Percentiles rank a stretch among this genome's conserved stretches.
Evolutionary conservation across 805 yeast species (phyloP).

Genomic region (Teunomyces kruisii): DNA sequence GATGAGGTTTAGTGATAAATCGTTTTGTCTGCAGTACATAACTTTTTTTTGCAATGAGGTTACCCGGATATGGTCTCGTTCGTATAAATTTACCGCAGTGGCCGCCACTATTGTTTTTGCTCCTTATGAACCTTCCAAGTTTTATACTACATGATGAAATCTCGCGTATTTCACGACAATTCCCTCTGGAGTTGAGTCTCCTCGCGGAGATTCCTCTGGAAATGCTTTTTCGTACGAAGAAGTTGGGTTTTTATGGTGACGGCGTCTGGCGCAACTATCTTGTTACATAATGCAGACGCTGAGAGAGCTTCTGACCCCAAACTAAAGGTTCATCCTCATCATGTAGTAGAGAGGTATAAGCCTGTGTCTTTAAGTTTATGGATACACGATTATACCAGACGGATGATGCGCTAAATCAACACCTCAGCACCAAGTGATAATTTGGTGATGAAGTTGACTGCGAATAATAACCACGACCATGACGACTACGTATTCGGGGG

Average conservation of each 20-base stretch:
- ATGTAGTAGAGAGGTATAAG: slow-evolving; percentile 2
- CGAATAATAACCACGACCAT: slow-evolving; percentile 1
- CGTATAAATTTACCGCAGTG: slow-evolving; percentile 16
- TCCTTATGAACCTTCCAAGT: slow-evolving; percentile 64
- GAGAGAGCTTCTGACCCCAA: slow-evolving; percentile 47
- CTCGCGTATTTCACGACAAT: slow-evolving; percentile 51
- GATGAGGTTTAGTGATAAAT: not conserved
- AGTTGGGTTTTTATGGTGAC: slow-evolving; percentile 45
- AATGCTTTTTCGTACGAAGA: slow-evolving; percentile 30
- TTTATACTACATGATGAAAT: slow-evolving; percentile 61
- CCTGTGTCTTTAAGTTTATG: not conserved
- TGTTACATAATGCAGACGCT: slow-evolving; percentile 46
- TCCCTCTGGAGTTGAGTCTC: slow-evolving; percentile 45
- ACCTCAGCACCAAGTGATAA: not conserved
- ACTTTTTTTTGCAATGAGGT: slow-evolving; percentile 12
- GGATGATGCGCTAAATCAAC: not conserved
- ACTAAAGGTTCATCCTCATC: slow-evolving; percentile 3
- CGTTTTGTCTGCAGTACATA: slow-evolving; percentile 3
- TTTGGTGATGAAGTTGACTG: not conserved
- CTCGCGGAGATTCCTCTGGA: slow-evolving; percentile 35
- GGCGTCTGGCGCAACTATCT: slow-evolving; percentile 52
- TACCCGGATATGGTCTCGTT: slow-evolving; percentile 19
- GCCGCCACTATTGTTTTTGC: slow-evolving; percentile 16
- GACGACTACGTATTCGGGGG: slow-evolving; percentile 8
- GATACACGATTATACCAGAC: not conserved